Conservation (phyloP, 352 stramenopile genomes). For the Phytopythium oedochilum region DNA sequence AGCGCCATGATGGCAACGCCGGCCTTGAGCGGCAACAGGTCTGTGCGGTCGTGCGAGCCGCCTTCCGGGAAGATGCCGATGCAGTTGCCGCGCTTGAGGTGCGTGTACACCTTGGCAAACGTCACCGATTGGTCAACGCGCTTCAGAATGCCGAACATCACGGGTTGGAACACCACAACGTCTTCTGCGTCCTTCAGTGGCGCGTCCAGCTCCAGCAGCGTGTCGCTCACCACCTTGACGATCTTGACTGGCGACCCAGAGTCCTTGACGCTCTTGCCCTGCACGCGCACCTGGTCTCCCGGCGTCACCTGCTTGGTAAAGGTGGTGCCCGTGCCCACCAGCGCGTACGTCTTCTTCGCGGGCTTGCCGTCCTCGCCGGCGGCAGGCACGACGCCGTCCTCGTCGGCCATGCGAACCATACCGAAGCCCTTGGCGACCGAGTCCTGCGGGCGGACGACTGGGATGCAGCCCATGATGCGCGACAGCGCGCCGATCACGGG, state of each 20-base stretch:
- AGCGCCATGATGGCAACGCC: slow-evolving; percentile 98
- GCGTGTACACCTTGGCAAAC: slow-evolving; percentile 91
- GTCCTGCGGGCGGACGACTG: slow-evolving; percentile 96
- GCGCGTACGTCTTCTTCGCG: slow-evolving; percentile 29
- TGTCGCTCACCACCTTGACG: slow-evolving; percentile 79
- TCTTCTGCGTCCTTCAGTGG: slow-evolving; percentile 32
- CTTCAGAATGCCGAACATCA: slow-evolving; percentile 86
- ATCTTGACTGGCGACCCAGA: slow-evolving; percentile 84
- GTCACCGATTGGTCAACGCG: slow-evolving; percentile 91
- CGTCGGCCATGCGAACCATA: slow-evolving; percentile 47
- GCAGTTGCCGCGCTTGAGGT: slow-evolving; percentile 85
- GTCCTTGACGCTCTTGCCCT: slow-evolving; percentile 75
- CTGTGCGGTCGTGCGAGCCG: slow-evolving; percentile 96
- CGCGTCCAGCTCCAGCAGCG: slow-evolving; percentile 64
- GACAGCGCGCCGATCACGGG: slow-evolving; percentile 94
- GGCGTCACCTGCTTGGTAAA: slow-evolving; percentile 72
- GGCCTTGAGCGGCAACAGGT: slow-evolving; percentile 96
- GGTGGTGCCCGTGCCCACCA: slow-evolving; percentile 62
- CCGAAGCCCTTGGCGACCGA: slow-evolving; percentile 67
- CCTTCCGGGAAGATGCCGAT: slow-evolving; percentile 98
- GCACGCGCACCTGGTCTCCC: slow-evolving; percentile 76
- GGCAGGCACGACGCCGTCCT: slow-evolving; percentile 17
- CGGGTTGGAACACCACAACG: slow-evolving; percentile 29
- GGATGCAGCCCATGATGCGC: slow-evolving; percentile 94
- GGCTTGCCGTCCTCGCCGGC: slow-evolving; percentile 14